Base-by-base conservation (phyloP, 2,329 filamentous ascomycete species). In the Botrytis byssoidea region DNA sequence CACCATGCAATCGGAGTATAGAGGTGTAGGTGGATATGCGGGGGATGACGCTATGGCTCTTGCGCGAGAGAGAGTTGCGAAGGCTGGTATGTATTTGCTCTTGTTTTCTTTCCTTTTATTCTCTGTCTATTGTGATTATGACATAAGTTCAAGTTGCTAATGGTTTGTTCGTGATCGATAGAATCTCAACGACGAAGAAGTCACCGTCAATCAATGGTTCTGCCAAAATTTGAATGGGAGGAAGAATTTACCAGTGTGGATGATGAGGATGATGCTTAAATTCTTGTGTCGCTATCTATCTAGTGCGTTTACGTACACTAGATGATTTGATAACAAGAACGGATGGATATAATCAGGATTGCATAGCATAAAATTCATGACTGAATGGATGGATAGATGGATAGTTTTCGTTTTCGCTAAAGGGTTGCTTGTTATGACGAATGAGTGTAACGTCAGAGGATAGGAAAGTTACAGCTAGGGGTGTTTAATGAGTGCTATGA, bases 201-300 rank as follows among this genome's bases (percentile, higher is more conserved):
- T 4, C 8, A 68, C 14, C 48, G 65, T 0, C 22, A 68, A 29
- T 68, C 65, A 10, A n/a, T 68, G 35, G 37, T 68, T 6, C 18
- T 68, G 4, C 65, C 65, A 1, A 68, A 68, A 40, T 68, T 68
- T 3, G 65, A 68, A 1, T 68, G 65, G 65, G 65, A 68, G 9
- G 65, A 68, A 8, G 65, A 68, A 4, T 68, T 55, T 20, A 1
- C 6, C 3, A 25, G 16, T 14, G 46, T 4, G 6, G 29, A 18
- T 5, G 18, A 9, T 2, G 7, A 18, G 12, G 37, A 3, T 9
- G 9, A 37, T 61, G 59, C 5, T 7, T 59, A 10, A 3, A 18
- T 20, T 10, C 2, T 6, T 10, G 20, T 25, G 4, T 51, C 10
- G 22, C 1, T 16, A 42, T 46, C 1, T 48, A 22, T 25, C 22